Evolutionary conservation across 805 yeast genomes (phyloP).

Genomic region (Ogataea siamensis): DNA sequence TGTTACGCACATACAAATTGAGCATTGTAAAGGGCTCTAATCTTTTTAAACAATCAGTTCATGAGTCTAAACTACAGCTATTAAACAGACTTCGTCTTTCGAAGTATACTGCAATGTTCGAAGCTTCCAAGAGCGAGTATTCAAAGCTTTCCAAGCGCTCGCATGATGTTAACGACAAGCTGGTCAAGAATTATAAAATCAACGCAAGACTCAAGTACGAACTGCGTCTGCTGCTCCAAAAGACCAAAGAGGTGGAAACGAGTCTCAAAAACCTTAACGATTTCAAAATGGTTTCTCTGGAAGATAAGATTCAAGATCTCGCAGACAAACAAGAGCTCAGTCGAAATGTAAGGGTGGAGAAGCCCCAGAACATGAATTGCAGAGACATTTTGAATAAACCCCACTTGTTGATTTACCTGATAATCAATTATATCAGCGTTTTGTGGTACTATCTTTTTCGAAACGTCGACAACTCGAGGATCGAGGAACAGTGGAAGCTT

Average conservation of each 20-base stretch:
- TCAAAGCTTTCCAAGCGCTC: slow-evolving; percentile 24
- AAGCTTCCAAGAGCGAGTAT: slow-evolving; percentile 16
- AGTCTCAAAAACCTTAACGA: slow-evolving; percentile 38
- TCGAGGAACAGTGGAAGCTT: slow-evolving; percentile 29
- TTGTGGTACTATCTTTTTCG: slow-evolving; percentile 18
- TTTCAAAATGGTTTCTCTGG: slow-evolving; percentile 35
- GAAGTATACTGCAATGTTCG: slow-evolving; percentile 13
- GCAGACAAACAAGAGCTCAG: slow-evolving; percentile 2
- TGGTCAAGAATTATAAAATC: slow-evolving; percentile 51
- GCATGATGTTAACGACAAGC: slow-evolving; percentile 35
- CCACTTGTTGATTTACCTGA: slow-evolving; percentile 21
- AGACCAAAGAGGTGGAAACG: slow-evolving; percentile 67
- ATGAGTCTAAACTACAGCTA: slow-evolving; percentile 17
- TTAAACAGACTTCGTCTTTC: slow-evolving; percentile 21
- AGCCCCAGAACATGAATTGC: slow-evolving; percentile 8
- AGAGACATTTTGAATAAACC: slow-evolving; percentile 20
- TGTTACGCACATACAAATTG: slow-evolving; percentile 21
- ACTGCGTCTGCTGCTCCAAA: slow-evolving; percentile 52
- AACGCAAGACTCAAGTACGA: slow-evolving; percentile 67
- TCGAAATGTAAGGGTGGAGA: background rate
- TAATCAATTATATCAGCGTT: slow-evolving; percentile 19
- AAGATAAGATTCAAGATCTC: slow-evolving; percentile 18
- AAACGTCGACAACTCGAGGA: slow-evolving; percentile 23
- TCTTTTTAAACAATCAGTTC: slow-evolving; percentile 16
- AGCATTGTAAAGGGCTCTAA: slow-evolving; percentile 22